Conservation (phyloP, 2,329 filamentous ascomycete species). For the Ustilaginoidea virens region DNA sequence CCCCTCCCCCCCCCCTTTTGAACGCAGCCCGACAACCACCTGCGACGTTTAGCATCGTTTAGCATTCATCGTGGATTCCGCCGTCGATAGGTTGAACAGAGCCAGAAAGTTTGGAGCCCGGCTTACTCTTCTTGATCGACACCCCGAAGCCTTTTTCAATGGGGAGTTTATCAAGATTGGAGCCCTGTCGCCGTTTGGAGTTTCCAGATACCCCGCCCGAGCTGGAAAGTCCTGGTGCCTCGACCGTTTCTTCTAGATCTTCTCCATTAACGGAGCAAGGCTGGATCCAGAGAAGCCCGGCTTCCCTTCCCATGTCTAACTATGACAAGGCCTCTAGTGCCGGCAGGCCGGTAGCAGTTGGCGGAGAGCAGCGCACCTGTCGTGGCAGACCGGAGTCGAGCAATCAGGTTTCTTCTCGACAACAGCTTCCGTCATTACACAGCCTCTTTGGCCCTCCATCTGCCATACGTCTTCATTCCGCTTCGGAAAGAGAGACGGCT, state of each 20-base stretch:
- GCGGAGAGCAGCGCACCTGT: slow-evolving; percentile 16
- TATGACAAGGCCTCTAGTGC: slow-evolving; percentile 33
- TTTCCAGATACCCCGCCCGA: slow-evolving; percentile 39
- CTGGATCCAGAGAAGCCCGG: slow-evolving; percentile 23
- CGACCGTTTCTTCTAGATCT: slow-evolving; percentile 29
- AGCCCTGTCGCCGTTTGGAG: slow-evolving; percentile 33
- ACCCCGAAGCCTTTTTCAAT: slow-evolving; percentile 26
- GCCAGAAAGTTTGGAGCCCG: background rate
- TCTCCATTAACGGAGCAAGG: slow-evolving; percentile 26
- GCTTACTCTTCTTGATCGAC: background rate
- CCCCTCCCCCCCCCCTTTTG: no score
- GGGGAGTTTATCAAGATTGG: slow-evolving; percentile 36
- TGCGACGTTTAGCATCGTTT: no score
- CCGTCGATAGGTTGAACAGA: background rate
- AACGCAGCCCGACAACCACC: no score
- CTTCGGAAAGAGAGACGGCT: slow-evolving; percentile 29
- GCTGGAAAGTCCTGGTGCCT: slow-evolving; percentile 34
- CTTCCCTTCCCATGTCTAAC: slow-evolving; percentile 41
- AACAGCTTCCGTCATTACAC: slow-evolving; percentile 40
- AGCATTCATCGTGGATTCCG: no score
- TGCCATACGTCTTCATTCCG: slow-evolving; percentile 27
- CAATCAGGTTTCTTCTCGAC: slow-evolving; percentile 17
- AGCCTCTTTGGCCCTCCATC: slow-evolving; percentile 38
- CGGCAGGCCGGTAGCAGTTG: slow-evolving; percentile 26
- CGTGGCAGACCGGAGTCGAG: slow-evolving; percentile 19